Percentiles rank a stretch among this genome's conserved stretches.
Evolutionary conservation across 176 grass and related monocot species (phyloP).

Genomic region (Pharus latifolius): DNA sequence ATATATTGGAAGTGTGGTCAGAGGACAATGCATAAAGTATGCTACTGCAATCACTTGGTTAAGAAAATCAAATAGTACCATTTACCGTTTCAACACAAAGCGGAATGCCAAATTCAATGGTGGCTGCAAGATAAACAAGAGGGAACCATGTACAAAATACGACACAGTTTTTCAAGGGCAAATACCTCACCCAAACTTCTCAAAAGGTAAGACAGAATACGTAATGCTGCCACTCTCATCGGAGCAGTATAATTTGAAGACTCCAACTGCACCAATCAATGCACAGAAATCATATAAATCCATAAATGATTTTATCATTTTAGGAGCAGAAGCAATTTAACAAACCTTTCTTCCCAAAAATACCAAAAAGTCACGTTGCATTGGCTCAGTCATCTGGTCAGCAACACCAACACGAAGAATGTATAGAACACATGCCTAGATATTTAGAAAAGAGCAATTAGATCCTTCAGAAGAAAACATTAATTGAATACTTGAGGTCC

Average conservation of each 20-base stretch:
- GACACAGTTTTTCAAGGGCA: background rate
- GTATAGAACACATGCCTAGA: constrained; percentile 87
- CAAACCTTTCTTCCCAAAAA: constrained; percentile 89
- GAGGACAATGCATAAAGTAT: constrained; percentile 8
- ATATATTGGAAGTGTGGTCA: too few species aligned
- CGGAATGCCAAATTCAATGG: too few species aligned
- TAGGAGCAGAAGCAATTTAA: background rate
- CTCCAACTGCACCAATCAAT: constrained; percentile 60
- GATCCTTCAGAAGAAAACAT: constrained; percentile 12
- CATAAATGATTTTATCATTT: constrained; percentile 1
- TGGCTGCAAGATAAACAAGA: background rate
- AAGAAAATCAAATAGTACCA: too few species aligned
- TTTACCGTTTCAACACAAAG: too few species aligned
- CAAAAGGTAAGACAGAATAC: constrained; percentile 87
- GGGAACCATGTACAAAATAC: background rate
- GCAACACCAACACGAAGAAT: constrained; percentile 85
- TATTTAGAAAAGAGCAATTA: constrained; percentile 38
- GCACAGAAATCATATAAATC: background rate
- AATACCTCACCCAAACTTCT: constrained; percentile 84
- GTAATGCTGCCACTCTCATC: constrained; percentile 62
- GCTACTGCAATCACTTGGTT: background rate
- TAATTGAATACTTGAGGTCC: background rate
- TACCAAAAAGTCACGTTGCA: constrained; percentile 75
- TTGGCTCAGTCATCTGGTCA: constrained; percentile 87
- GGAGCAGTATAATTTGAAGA: constrained; percentile 67